These are phyloP conservation scores for Marvania coccoides DNA, from an alignment of 139 green algal genomes.

Conservation along the genomic window DNA sequence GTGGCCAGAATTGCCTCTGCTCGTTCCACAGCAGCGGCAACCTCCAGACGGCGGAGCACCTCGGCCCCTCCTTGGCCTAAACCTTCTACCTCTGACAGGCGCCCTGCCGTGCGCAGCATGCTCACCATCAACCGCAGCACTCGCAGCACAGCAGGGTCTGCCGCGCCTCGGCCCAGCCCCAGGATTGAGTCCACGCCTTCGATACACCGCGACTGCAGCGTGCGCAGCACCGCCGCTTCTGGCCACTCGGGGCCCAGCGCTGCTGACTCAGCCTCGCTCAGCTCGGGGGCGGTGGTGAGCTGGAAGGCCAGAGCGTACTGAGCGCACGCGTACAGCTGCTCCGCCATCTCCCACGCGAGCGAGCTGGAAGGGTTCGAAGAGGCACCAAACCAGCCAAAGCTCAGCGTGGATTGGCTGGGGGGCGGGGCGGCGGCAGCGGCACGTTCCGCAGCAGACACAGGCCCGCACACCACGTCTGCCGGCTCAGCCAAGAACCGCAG, in stretches of 20 bases:
- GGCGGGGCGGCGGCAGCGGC: neutral
- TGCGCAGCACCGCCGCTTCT: neutral
- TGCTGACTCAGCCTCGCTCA: conserved; percentile 23
- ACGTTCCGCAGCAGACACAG: neutral
- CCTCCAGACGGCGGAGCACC: neutral
- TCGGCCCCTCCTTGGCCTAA: neutral
- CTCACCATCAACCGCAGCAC: neutral
- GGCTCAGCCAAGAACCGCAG: conserved; percentile 3
- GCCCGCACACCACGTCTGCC: neutral
- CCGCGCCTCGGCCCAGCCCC: neutral
- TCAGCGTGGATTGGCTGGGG: neutral
- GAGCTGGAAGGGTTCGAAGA: neutral
- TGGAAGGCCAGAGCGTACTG: conserved; percentile 11
- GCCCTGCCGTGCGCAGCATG: neutral
- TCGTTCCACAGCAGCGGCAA: neutral
- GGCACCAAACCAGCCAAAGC: conserved; percentile 8
- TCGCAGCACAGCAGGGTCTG: conserved; percentile 1
- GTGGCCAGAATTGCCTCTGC: neutral
- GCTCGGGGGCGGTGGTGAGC: conserved; percentile 14
- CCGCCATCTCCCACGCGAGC: conserved; percentile 12
- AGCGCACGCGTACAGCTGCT: conserved; percentile 11
- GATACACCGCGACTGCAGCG: conserved; percentile 3
- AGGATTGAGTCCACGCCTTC: neutral
- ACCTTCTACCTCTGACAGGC: too few species aligned
- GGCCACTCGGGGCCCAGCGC: conserved; percentile 23